phyloP scores from a whole-genome alignment of 345 rosid genomes.

The Carallia brachiata region DNA sequence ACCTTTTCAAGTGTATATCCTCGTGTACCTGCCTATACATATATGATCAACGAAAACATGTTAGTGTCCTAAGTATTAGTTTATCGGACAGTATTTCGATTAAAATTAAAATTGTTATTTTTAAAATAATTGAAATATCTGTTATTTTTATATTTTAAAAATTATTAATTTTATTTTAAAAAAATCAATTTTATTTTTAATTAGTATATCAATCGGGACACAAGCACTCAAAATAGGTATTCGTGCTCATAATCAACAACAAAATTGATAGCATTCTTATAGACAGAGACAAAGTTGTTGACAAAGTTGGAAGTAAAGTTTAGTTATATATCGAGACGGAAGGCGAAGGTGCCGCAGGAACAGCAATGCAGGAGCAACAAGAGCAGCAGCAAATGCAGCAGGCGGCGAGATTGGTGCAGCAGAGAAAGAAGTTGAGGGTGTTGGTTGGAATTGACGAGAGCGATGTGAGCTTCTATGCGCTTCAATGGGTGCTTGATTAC shows the following conservation, averaged over 20 bases:
- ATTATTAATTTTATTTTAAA: no score
- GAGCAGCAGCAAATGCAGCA: neutral
- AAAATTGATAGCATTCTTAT: neutral
- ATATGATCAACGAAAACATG: neutral
- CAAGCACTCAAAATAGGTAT: no score
- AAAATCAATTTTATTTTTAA: no score
- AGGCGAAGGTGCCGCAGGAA: slow-evolving; percentile 13
- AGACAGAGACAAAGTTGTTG: slow-evolving; percentile 5
- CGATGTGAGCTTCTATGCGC: slow-evolving; percentile 59
- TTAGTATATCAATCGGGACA: no score
- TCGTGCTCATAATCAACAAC: no score
- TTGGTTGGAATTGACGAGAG: slow-evolving; percentile 67
- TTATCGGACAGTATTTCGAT: no score
- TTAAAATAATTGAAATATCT: no score
- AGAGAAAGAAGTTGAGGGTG: slow-evolving; percentile 39
- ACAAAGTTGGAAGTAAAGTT: slow-evolving; percentile 11
- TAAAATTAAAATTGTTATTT: no score
- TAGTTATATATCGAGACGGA: neutral
- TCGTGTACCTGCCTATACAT: neutral
- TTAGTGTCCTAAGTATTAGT: no score
- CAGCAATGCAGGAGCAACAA: neutral
- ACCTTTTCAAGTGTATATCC: neutral
- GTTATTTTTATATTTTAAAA: no score
- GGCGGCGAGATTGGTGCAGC: neutral
- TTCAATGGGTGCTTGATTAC: slow-evolving; percentile 55